These are phyloP conservation scores for Dictyostelium firmibasis DNA, from an alignment of 78 protist species.

Conservation along the genomic window DNA sequence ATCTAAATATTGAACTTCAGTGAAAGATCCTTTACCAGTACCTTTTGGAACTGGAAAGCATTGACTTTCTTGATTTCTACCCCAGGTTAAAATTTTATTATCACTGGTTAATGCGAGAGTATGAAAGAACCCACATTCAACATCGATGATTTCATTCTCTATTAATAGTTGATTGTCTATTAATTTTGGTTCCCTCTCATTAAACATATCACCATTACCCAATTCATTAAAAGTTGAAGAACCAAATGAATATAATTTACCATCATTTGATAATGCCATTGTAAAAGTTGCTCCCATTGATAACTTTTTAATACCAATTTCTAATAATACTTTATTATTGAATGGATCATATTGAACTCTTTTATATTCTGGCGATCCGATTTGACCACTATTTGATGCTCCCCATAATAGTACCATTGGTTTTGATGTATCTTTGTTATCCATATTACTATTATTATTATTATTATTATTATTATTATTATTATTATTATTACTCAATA, in stretches of 20 bases:
- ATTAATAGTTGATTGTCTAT: neutral
- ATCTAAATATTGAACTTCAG: neutral
- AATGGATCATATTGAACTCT: constrained; percentile 25
- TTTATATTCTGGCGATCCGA: constrained; percentile 20
- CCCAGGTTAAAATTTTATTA: constrained; percentile 15
- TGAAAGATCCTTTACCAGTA: constrained; percentile 28
- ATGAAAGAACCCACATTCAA: constrained; percentile 35
- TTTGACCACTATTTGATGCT: constrained; percentile 42
- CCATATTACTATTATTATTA: no score
- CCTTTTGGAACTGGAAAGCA: constrained; percentile 11
- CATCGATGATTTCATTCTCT: neutral
- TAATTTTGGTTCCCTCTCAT: constrained; percentile 29
- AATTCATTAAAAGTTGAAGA: constrained; percentile 59
- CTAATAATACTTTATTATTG: neutral
- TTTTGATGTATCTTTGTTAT: no score
- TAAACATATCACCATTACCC: constrained; percentile 24
- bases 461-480: no score
- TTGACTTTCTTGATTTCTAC: constrained; percentile 59
- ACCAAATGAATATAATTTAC: constrained; percentile 61
- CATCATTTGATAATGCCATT: constrained; percentile 40
- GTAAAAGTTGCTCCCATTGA: constrained; percentile 41
- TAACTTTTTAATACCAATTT: neutral
- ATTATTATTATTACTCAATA: neutral
- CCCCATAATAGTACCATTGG: constrained; percentile 24
- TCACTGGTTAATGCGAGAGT: neutral